Conservation (phyloP, 1,284 basidiomycete genomes). For the Pisolithus thermaeus region DNA sequence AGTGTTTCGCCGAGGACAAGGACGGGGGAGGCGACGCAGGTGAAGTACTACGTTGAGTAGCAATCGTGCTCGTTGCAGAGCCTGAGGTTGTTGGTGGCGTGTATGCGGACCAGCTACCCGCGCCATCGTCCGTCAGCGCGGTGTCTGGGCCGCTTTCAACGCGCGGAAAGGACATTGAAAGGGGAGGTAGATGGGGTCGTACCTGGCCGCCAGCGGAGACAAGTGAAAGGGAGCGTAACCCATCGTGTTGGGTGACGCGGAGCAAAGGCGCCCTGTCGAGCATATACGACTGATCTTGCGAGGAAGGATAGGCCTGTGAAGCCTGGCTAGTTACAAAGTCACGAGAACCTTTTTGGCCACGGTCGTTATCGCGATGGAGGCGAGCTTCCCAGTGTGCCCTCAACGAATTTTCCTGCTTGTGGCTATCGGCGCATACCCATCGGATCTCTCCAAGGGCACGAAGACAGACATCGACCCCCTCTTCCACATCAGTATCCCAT, state of each 20-base stretch:
- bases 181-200: conserved; percentile 24
- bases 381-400: conserved; percentile 57
- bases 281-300: conserved; percentile 24
- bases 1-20: conserved; percentile 3
- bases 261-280: conserved; percentile 17
- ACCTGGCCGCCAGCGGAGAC: conserved; percentile 28
- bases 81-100: conserved; percentile 51
- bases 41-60: conserved; percentile 20
- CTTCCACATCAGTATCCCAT: conserved; percentile 49
- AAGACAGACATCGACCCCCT: conserved; percentile 67
- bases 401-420: conserved; percentile 62
- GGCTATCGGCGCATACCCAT: conserved; percentile 73
- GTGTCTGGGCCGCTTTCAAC: conserved; percentile 45
- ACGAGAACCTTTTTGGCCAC: conserved; percentile 7
- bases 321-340: conserved; percentile 14
- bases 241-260: neutral
- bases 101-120: conserved; percentile 49
- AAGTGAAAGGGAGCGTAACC: conserved; percentile 21
- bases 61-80: conserved; percentile 31
- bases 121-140: conserved; percentile 40
- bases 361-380: conserved; percentile 19
- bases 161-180: conserved; percentile 24
- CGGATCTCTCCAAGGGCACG: conserved; percentile 70
- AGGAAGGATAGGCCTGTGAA: conserved; percentile 18
- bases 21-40: conserved; percentile 17